Conservation (phyloP, 163 green algal species). For the Trebouxiophyceae sp. region DNA sequence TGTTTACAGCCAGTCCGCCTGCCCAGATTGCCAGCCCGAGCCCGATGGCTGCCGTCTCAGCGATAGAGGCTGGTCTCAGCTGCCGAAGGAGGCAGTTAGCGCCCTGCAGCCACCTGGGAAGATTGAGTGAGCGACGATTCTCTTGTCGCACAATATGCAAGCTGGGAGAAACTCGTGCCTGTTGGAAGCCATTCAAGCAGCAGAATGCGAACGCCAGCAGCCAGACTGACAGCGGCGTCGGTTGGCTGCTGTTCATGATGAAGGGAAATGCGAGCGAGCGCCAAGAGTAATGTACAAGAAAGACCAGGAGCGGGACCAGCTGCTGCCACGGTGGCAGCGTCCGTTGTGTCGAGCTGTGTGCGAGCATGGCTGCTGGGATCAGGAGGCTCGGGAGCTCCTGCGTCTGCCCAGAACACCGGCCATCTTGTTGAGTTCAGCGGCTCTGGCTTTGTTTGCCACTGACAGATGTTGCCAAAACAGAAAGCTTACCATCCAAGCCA, state of each 20-base stretch:
- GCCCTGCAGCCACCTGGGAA: background rate
- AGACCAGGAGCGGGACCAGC: background rate
- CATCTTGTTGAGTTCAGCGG: too few relatives aligned
- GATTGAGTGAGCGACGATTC: background rate
- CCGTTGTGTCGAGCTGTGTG: background rate
- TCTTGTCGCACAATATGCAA: too few relatives aligned
- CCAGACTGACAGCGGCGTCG: background rate
- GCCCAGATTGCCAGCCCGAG: conserved; percentile 36
- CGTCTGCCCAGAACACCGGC: too few relatives aligned
- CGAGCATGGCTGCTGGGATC: background rate
- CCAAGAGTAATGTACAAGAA: background rate
- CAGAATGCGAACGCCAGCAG: background rate
- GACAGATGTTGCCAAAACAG: too few relatives aligned
- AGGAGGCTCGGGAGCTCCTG: background rate
- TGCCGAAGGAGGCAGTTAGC: background rate
- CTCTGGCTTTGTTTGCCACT: too few relatives aligned
- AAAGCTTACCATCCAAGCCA: too few relatives aligned
- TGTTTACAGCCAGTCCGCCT: conserved; percentile 40
- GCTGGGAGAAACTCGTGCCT: too few relatives aligned
- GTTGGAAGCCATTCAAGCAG: background rate
- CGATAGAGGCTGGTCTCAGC: conserved; percentile 1
- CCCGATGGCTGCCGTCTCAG: conserved; percentile 1
- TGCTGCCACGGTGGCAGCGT: background rate
- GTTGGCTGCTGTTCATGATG: background rate
- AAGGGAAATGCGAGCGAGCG: background rate